A percentile compares a stretch with the other conserved stretches of the same genome.
phyloP scores from a whole-genome alignment of 2,329 filamentous ascomycete genomes.

The Exophiala sp. region DNA sequence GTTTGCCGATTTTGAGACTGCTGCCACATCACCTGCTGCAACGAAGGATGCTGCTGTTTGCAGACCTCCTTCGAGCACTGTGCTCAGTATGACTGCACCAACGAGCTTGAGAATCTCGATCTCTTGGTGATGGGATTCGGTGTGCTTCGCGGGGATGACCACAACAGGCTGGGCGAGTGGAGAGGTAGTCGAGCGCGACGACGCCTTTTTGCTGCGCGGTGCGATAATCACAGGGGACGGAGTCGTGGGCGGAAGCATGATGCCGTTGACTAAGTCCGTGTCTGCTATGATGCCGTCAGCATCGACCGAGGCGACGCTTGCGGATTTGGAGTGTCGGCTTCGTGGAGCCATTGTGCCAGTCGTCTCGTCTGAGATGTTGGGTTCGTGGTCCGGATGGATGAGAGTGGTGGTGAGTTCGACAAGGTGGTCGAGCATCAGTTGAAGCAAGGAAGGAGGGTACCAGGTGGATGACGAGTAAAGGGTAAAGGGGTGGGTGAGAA shows the following conservation, averaged over 20 bases:
- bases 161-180: constrained; percentile 11
- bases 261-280: constrained; percentile 5
- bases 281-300: constrained; percentile 4
- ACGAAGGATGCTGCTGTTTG: constrained; percentile 61
- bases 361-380: constrained; percentile 1
- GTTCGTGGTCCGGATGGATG: constrained; percentile 19
- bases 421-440: constrained; percentile 22
- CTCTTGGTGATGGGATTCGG: neutral
- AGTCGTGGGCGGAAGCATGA: constrained; percentile 7
- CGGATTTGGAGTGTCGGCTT: constrained; percentile 18
- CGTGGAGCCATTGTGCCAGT: constrained; percentile 19
- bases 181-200: constrained; percentile 10
- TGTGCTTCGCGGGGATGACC: neutral
- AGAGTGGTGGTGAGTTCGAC: constrained; percentile 22
- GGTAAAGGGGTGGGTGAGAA: neutral
- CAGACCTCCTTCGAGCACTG: constrained; percentile 61
- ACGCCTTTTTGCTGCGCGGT: constrained; percentile 12
- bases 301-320: constrained; percentile 16
- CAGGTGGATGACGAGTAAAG: neutral
- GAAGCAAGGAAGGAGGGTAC: neutral
- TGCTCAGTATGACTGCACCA: constrained; percentile 48
- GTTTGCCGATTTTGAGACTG: constrained; percentile 62
- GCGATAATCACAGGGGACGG: constrained; percentile 8
- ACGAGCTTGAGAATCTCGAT: constrained; percentile 40
- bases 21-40: constrained; percentile 63